Conservation (phyloP, 169 alveolate species). For the Eimeria sp. region DNA sequence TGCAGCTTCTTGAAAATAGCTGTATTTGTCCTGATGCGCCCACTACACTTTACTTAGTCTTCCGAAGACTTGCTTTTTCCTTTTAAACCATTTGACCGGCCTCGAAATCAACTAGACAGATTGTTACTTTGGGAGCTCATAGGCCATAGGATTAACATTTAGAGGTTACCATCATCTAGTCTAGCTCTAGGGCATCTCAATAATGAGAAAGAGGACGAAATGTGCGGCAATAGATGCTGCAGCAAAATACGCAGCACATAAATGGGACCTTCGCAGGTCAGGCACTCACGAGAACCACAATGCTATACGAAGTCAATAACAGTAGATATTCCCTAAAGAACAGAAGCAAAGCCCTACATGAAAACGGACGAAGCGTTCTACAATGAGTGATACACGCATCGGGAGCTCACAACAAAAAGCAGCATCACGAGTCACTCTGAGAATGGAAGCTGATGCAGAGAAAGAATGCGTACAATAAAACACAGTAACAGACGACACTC, state of each 20-base stretch:
- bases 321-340: neutral
- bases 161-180: neutral
- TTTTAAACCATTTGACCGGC: neutral
- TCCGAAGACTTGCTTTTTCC: constrained; percentile 4
- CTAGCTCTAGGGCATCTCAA: neutral
- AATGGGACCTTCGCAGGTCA: neutral
- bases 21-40: neutral
- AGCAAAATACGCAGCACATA: neutral
- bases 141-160: neutral
- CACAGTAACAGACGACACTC: too few relatives aligned
- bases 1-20: neutral
- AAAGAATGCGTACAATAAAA: too few relatives aligned
- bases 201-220: neutral
- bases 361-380: too few relatives aligned
- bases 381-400: neutral
- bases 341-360: neutral
- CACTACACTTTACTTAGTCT: neutral
- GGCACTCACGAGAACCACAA: too few relatives aligned
- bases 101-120: neutral
- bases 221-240: neutral
- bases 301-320: too few relatives aligned
- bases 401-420: neutral
- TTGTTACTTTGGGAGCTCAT: neutral
- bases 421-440: neutral
- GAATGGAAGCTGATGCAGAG: neutral